These are phyloP conservation scores for Colletotrichum tabaci DNA, from an alignment of 2,329 filamentous ascomycete species.

Conservation along the genomic window DNA sequence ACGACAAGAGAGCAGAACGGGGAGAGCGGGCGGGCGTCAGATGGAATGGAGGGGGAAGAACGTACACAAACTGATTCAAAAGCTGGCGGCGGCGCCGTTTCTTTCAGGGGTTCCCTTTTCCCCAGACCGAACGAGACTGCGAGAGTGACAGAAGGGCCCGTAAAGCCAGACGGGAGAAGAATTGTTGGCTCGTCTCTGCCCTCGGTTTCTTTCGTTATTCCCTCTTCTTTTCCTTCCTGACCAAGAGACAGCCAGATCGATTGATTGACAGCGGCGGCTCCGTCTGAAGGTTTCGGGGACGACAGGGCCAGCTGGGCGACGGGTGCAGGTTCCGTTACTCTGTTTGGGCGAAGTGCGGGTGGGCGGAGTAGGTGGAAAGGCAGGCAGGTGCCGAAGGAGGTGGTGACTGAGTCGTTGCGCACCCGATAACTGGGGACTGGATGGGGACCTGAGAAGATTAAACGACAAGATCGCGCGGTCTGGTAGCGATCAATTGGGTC, in stretches of 20 bases:
- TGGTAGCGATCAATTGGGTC: slow-evolving; percentile 32
- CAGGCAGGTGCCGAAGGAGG: slow-evolving; percentile 10
- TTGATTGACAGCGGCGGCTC: slow-evolving; percentile 21
- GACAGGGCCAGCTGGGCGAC: slow-evolving; percentile 18
- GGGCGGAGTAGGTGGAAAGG: slow-evolving; percentile 24
- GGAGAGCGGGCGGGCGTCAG: not conserved
- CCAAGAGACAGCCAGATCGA: slow-evolving; percentile 16
- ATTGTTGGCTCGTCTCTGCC: slow-evolving; percentile 13
- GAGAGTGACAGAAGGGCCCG: slow-evolving; percentile 1
- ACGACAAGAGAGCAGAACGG: slow-evolving; percentile 23
- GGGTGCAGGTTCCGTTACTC: slow-evolving; percentile 15
- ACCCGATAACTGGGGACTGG: slow-evolving; percentile 36
- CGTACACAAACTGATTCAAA: slow-evolving; percentile 31
- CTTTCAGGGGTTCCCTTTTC: slow-evolving; percentile 15
- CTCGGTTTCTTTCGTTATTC: too few species aligned
- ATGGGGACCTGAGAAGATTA: slow-evolving; percentile 38
- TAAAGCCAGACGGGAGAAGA: slow-evolving; percentile 13
- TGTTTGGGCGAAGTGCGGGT: slow-evolving; percentile 27
- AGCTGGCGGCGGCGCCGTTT: slow-evolving; percentile 23
- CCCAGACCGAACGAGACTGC: not conserved
- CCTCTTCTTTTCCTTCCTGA: not conserved
- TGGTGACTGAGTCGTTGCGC: slow-evolving; percentile 39
- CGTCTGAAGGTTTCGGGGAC: slow-evolving; percentile 24
- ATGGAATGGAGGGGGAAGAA: slow-evolving; percentile 24
- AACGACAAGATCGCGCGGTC: slow-evolving; percentile 26